Conservation (phyloP, 306 rosid genomes). For the Fagus crenata region DNA sequence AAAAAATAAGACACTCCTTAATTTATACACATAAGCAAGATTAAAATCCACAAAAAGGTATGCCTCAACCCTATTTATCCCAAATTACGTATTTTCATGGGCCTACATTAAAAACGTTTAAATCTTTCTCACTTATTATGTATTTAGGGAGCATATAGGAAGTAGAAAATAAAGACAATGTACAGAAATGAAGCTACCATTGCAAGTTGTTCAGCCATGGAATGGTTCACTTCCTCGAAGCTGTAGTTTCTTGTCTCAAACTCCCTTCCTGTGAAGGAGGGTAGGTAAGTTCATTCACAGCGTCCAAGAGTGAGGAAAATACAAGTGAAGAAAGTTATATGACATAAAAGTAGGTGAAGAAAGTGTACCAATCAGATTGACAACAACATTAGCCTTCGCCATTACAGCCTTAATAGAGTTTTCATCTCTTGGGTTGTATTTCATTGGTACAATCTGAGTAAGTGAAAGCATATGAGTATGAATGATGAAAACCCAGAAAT, state of each 20-base stretch:
- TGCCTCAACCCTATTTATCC: neutral
- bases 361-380: slow-evolving; percentile 86
- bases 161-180: neutral
- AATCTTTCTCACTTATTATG: neutral
- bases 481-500: no score
- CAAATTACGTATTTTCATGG: neutral
- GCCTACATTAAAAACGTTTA: neutral
- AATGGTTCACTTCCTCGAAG: slow-evolving; percentile 88
- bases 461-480: no score
- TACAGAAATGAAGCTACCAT: slow-evolving; percentile 40
- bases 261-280: slow-evolving; percentile 79
- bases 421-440: slow-evolving; percentile 95
- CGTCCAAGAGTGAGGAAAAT: slow-evolving; percentile 16
- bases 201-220: slow-evolving; percentile 92
- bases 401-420: slow-evolving; percentile 89
- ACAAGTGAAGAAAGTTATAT: slow-evolving; percentile 1
- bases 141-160: neutral
- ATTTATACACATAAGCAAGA: neutral
- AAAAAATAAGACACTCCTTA: neutral
- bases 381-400: slow-evolving; percentile 95
- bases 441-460: slow-evolving; percentile 88
- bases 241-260: slow-evolving; percentile 93
- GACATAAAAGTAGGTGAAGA: slow-evolving; percentile 14
- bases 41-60: neutral
- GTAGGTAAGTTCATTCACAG: slow-evolving; percentile 30